These are phyloP conservation scores for Tylopilus cervinicoccineus DNA, from an alignment of 768 basidiomycete genomes.

Conservation along the genomic window DNA sequence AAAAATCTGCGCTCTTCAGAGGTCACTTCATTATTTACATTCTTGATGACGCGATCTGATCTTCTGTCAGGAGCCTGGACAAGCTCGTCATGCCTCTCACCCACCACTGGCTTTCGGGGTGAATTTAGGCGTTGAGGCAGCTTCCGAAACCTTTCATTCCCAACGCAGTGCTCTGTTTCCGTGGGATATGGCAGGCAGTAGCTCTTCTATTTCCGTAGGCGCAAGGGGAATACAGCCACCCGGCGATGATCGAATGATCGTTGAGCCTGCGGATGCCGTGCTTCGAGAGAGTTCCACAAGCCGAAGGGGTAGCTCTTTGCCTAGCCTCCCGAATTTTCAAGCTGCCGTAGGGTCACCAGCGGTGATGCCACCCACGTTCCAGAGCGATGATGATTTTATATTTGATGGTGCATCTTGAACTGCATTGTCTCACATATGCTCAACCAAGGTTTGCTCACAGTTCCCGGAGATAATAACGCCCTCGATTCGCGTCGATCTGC, in stretches of 20 bases:
- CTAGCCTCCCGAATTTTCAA: slow-evolving; percentile 41
- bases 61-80: slow-evolving; percentile 68
- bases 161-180: slow-evolving; percentile 74
- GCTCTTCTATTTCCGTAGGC: slow-evolving; percentile 47
- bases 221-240: slow-evolving; percentile 29
- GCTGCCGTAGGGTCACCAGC: slow-evolving; percentile 49
- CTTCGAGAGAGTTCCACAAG: slow-evolving; percentile 54
- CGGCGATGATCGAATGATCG: slow-evolving; percentile 43
- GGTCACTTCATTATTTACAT: slow-evolving; percentile 35
- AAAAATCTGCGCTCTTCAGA: slow-evolving; percentile 53
- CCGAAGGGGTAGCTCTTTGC: slow-evolving; percentile 55
- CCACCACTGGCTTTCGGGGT: slow-evolving; percentile 49
- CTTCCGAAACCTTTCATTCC: slow-evolving; percentile 41
- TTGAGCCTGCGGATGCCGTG: slow-evolving; percentile 51
- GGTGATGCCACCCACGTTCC: slow-evolving; percentile 35
- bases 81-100: slow-evolving; percentile 71
- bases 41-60: slow-evolving; percentile 11
- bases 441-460: slow-evolving; percentile 19
- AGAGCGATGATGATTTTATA: slow-evolving; percentile 57
- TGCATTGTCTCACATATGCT: background rate
- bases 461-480: slow-evolving; percentile 25
- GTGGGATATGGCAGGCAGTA: slow-evolving; percentile 77
- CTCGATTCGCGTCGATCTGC: slow-evolving; percentile 55
- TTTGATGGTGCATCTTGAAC: slow-evolving; percentile 51
- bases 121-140: slow-evolving; percentile 45